Base-by-base conservation (phyloP, 2,329 filamentous ascomycete genomes). In the Sporothrix pseudoabietina region DNA sequence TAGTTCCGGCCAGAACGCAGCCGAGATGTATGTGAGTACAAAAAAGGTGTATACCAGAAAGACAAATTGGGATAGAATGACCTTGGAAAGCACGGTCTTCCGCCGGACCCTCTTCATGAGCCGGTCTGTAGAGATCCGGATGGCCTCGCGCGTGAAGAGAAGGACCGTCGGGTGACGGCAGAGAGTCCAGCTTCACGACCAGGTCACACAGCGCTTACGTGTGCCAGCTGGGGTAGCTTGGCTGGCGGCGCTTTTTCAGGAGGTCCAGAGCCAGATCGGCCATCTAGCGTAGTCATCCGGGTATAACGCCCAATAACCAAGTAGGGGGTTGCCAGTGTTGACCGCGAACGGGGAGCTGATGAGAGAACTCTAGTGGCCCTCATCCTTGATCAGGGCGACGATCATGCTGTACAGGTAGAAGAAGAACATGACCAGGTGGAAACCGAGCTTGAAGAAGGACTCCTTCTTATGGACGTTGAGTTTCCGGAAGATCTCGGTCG, bases 401-500 rank as follows among this genome's bases (percentile, higher is more conserved):
- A 96, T 96, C 93, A 96, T 97, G 91, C 93, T 97, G 89, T 97
- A 97, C 73, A 99, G 92, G 86, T 99, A 99, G 89, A 98, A 99
- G 90, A 99, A 99, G 89, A 99, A 99, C 94, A 99, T 98, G 85
- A 99, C 83, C 75, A 99, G 87, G 84, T 99, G 96, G 88, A 99
- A 99, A 73, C 95, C 96, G 59, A 99, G 93, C 87, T 99, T 99
- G 86, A 96, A 91, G 83, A 99, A 99, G 0, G 96, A 98, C 89
- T 99, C 96, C 92, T 97, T 98, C 88, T 99, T 99, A 84, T 99
- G 96, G 70, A 98, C 92, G 79, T 99, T 99, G 75, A 99, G 87
- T 86, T 99, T 99, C 83, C 96, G 90, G 90, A 99, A 99, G 80
- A 99, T 99, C 85, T 99, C 96, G 73, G 96, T 99, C 72, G 96